These are phyloP conservation scores for Scheffersomyces parashehatae DNA, from an alignment of 1,139 yeast species.

Conservation along the genomic window DNA sequence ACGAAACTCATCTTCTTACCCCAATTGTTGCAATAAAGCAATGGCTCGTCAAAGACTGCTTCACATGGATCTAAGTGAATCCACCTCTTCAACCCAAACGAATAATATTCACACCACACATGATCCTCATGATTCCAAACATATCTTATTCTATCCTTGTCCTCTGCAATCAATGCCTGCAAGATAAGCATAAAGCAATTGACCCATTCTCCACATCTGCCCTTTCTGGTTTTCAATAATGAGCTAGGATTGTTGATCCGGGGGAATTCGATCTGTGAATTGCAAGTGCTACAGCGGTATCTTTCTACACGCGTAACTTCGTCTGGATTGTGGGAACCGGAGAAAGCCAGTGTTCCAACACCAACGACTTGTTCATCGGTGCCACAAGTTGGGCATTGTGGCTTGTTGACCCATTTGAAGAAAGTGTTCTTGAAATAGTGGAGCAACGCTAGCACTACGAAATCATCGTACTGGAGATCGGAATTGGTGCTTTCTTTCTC, in stretches of 20 bases:
- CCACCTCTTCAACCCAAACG: constrained; percentile 65
- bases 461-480: constrained; percentile 56
- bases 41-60: constrained; percentile 78
- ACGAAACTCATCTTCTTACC: constrained; percentile 91
- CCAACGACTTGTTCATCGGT: constrained; percentile 33
- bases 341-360: constrained; percentile 23
- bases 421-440: constrained; percentile 78
- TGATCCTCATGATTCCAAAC: constrained; percentile 92
- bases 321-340: constrained; percentile 25
- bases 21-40: constrained; percentile 81
- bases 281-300: constrained; percentile 60
- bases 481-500: constrained; percentile 14
- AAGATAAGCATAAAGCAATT: constrained; percentile 75
- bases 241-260: constrained; percentile 70
- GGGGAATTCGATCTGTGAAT: constrained; percentile 56
- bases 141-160: constrained; percentile 44
- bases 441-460: constrained; percentile 65
- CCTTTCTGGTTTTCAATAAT: constrained; percentile 60
- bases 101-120: constrained; percentile 93
- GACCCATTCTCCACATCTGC: constrained; percentile 97
- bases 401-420: constrained; percentile 81
- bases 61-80: constrained; percentile 90
- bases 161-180: constrained; percentile 44
- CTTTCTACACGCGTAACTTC: constrained; percentile 50
- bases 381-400: constrained; percentile 61